Conservation (phyloP, 2,329 filamentous ascomycete species). For the Cladophialophora bantiana region DNA sequence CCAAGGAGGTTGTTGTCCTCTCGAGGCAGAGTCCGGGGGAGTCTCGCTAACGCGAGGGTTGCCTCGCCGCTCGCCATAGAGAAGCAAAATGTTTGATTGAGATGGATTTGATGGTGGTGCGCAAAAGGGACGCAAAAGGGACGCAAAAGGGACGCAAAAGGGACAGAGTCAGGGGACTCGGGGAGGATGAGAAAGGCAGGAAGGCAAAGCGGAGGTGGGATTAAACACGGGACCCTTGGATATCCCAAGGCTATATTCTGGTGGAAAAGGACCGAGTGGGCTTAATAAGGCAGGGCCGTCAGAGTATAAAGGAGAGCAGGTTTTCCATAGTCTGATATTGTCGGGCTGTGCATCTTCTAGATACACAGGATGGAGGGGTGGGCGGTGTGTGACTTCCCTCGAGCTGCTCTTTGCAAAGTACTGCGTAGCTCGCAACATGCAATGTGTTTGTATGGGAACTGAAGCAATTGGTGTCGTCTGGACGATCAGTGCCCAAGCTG, state of each 20-base stretch:
- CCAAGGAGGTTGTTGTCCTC: background rate
- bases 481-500: background rate
- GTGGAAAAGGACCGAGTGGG: background rate
- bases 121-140: background rate
- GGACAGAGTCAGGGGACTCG: too few relatives aligned
- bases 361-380: background rate
- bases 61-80: background rate
- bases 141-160: background rate
- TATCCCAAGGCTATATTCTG: background rate
- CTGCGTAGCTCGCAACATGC: background rate
- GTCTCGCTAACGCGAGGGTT: background rate
- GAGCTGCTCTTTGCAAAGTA: background rate
- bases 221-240: background rate
- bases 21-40: background rate
- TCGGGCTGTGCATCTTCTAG: background rate
- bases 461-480: background rate
- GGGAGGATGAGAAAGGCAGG: background rate
- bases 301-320: background rate
- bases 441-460: background rate
- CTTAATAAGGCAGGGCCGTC: background rate
- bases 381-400: background rate
- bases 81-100: background rate
- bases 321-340: background rate
- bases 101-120: background rate
- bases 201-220: background rate